Conservation (phyloP, 441 rosid genomes). For the Mallotus repandus region DNA sequence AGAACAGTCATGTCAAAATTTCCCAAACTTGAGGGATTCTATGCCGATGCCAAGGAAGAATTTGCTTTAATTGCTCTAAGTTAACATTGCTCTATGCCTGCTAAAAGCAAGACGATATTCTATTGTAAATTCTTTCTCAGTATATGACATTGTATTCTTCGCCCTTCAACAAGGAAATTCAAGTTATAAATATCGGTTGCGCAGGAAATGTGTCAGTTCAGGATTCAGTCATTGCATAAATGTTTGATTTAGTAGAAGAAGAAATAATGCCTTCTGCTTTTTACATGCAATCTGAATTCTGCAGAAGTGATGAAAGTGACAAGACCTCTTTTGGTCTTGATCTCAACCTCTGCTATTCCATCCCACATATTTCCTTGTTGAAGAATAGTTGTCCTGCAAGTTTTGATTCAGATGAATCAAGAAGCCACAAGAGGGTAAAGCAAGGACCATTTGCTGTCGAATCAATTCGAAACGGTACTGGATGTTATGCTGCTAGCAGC, state of each 20-base stretch:
- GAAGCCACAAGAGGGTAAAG: constrained; percentile 35
- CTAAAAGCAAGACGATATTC: constrained; percentile 18
- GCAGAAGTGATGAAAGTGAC: constrained; percentile 10
- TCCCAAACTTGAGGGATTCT: constrained; percentile 25
- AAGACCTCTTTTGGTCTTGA: constrained; percentile 18
- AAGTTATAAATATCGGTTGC: constrained; percentile 19
- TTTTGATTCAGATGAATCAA: constrained; percentile 17
- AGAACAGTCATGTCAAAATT: constrained; percentile 19
- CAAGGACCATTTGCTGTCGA: background rate
- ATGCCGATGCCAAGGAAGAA: constrained; percentile 12
- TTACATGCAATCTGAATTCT: constrained; percentile 20
- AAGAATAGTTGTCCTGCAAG: background rate
- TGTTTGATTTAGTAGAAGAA: constrained; percentile 15
- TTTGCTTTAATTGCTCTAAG: constrained; percentile 24
- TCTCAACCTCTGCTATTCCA: constrained; percentile 25
- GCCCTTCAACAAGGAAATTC: constrained; percentile 11
- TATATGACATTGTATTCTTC: constrained; percentile 17
- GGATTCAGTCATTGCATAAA: constrained; percentile 2
- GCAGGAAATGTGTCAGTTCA: constrained; percentile 9
- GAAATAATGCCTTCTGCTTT: constrained; percentile 20
- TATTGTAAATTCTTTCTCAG: constrained; percentile 6
- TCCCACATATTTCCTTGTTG: constrained; percentile 5
- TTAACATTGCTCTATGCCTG: constrained; percentile 5
- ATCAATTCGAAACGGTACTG: constrained; percentile 9
- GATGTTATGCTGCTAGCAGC: background rate